phyloP scores from a whole-genome alignment of 2,329 filamentous ascomycete genomes.

The Pseudopithomyces chartarum region DNA sequence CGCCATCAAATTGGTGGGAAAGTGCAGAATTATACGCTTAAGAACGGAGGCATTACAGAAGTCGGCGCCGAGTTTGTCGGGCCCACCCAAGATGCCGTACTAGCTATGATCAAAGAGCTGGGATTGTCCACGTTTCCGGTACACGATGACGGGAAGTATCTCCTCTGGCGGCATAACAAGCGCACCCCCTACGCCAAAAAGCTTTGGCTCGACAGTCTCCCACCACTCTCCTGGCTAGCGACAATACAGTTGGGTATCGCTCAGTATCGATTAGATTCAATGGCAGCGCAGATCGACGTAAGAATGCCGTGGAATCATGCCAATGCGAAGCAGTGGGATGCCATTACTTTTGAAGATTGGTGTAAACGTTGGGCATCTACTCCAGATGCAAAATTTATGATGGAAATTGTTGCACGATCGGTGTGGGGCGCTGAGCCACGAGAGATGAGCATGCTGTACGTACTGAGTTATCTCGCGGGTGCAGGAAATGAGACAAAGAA shows the following conservation, averaged over 20 bases:
- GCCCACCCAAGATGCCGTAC: slow-evolving; percentile 25
- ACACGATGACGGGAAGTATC: slow-evolving; percentile 17
- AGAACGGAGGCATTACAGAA: slow-evolving; percentile 28
- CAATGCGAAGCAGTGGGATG: slow-evolving; percentile 18
- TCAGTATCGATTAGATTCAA: slow-evolving; percentile 18
- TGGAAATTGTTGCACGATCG: slow-evolving; percentile 12
- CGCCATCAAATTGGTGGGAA: slow-evolving; percentile 59
- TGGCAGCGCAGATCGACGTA: slow-evolving; percentile 24
- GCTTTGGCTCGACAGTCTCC: slow-evolving; percentile 16
- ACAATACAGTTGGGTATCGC: slow-evolving; percentile 16
- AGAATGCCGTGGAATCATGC: slow-evolving; percentile 22
- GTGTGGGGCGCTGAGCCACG: slow-evolving; percentile 20
- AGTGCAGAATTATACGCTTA: slow-evolving; percentile 41
- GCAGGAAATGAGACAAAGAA: slow-evolving; percentile 23
- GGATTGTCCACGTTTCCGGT: slow-evolving; percentile 23
- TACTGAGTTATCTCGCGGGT: slow-evolving; percentile 24
- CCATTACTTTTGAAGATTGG: slow-evolving; percentile 17
- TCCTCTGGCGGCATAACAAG: slow-evolving; percentile 22
- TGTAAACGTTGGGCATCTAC: slow-evolving; percentile 5
- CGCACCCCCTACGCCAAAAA: slow-evolving; percentile 15
- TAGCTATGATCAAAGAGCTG: slow-evolving; percentile 22
- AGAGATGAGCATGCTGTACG: slow-evolving; percentile 23
- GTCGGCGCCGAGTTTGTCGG: slow-evolving; percentile 30
- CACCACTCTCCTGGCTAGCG: slow-evolving; percentile 14
- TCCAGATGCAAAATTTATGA: slow-evolving; percentile 15